Conservation (phyloP, 352 stramenopile species). For the Aphanomyces euteiches region DNA sequence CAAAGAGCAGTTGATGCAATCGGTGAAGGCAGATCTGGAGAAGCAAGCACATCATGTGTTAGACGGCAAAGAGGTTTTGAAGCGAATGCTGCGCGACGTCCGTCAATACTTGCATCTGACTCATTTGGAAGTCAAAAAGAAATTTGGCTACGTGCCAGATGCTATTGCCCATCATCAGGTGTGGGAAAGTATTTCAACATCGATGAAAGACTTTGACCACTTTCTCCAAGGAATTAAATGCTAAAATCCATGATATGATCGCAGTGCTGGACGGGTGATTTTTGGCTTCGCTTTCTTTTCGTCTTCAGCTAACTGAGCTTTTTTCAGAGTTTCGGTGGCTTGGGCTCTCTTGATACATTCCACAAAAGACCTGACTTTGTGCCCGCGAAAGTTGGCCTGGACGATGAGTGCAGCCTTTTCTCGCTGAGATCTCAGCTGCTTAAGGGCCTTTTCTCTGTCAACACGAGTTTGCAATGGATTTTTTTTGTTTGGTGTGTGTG, state of each 20-base stretch:
- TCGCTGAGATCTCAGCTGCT: conserved; percentile 22
- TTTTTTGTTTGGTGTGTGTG: conserved; percentile 34
- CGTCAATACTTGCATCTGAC: conserved; percentile 67
- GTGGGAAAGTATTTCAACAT: conserved; percentile 58
- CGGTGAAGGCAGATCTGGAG: not conserved
- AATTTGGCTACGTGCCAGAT: conserved; percentile 78
- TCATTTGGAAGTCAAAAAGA: conserved; percentile 67
- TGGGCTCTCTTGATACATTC: conserved; percentile 42
- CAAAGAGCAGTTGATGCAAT: conserved; percentile 36
- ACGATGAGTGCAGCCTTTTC: conserved; percentile 43
- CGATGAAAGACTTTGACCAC: conserved; percentile 51
- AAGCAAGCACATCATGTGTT: not conserved
- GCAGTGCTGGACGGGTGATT: conserved; percentile 37
- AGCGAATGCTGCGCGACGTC: conserved; percentile 52
- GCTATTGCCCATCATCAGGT: conserved; percentile 58
- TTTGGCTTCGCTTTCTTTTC: conserved; percentile 32
- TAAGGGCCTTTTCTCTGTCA: conserved; percentile 1
- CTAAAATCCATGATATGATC: conserved; percentile 39
- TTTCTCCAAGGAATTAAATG: conserved; percentile 28
- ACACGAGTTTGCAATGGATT: not conserved
- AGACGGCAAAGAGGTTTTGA: conserved; percentile 32
- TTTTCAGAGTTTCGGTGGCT: conserved; percentile 30
- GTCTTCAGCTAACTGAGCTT: conserved; percentile 30
- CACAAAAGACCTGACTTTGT: conserved; percentile 41
- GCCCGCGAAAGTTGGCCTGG: conserved; percentile 44